phyloP scores from a whole-genome alignment of 768 basidiomycete genomes.

The Suillus placidus region DNA sequence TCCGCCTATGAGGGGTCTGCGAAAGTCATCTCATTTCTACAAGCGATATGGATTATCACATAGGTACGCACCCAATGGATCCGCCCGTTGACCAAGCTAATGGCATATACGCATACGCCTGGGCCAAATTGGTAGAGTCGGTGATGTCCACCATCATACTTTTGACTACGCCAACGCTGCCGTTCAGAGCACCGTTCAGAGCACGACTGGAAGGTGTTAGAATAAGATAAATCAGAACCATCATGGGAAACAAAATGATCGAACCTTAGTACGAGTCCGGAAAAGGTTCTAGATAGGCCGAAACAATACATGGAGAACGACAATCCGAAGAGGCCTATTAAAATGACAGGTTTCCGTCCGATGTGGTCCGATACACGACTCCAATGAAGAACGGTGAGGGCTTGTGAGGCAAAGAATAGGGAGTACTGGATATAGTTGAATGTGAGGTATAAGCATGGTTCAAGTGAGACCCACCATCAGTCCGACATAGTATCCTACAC shows the following conservation, averaged over 20 bases:
- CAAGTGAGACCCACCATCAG: constrained; percentile 51
- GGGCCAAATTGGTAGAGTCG: constrained; percentile 67
- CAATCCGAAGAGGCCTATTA: constrained; percentile 66
- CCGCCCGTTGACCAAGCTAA: constrained; percentile 48
- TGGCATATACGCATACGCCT: constrained; percentile 71
- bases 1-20: constrained; percentile 71
- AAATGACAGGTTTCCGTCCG: constrained; percentile 75
- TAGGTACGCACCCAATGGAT: constrained; percentile 44
- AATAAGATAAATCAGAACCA: neutral
- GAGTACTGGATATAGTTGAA: constrained; percentile 57
- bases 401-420: constrained; percentile 76
- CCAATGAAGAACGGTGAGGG: constrained; percentile 74
- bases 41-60: neutral
- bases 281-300: constrained; percentile 72
- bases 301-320: constrained; percentile 74
- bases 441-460: neutral
- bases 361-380: constrained; percentile 70
- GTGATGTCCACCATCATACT: constrained; percentile 77
- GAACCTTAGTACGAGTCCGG: constrained; percentile 57
- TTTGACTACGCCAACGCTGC: constrained; percentile 71
- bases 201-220: constrained; percentile 50
- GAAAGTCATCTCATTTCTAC: neutral
- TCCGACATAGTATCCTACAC: constrained; percentile 78
- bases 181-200: constrained; percentile 72
- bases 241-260: neutral